Conservation (phyloP, 352 stramenopile genomes). For the Pythium monospermum region DNA sequence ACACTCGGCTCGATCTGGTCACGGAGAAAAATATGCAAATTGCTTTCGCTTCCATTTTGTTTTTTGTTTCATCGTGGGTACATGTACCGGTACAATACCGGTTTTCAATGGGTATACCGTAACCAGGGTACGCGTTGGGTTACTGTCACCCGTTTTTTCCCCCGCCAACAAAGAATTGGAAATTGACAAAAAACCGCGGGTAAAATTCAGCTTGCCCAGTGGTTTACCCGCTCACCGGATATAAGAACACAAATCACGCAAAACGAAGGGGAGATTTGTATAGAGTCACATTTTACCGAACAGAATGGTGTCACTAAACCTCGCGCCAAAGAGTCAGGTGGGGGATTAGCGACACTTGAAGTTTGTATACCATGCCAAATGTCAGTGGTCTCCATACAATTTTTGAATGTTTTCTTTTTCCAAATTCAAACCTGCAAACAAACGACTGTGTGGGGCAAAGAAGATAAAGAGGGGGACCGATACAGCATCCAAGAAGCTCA, state of each 20-base stretch:
- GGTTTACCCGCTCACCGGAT: constrained; percentile 34
- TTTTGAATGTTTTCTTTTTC: constrained; percentile 27
- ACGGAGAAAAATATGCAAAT: too few species aligned
- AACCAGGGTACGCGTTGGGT: too few species aligned
- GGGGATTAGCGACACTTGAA: constrained; percentile 23
- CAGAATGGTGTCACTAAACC: not conserved
- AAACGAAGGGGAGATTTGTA: not conserved
- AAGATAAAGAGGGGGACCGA: constrained; percentile 16
- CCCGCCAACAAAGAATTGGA: constrained; percentile 3
- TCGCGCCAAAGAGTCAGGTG: not conserved
- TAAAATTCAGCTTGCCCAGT: constrained; percentile 30
- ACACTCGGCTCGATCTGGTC: too few species aligned
- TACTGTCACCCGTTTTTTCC: too few species aligned
- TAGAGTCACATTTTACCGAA: not conserved
- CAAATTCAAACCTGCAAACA: constrained; percentile 38
- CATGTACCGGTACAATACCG: too few species aligned
- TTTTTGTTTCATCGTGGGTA: too few species aligned
- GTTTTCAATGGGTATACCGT: too few species aligned
- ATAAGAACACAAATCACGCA: not conserved
- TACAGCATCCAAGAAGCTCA: not conserved
- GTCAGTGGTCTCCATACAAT: constrained; percentile 21
- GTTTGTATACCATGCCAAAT: constrained; percentile 18
- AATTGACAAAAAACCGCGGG: constrained; percentile 38
- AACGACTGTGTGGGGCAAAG: constrained; percentile 19
- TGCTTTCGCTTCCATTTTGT: too few species aligned